Percentiles rank a stretch among this genome's conserved stretches.
Evolutionary conservation across 345 rosid genomes (phyloP).

Genomic region (Mangifera indica): DNA sequence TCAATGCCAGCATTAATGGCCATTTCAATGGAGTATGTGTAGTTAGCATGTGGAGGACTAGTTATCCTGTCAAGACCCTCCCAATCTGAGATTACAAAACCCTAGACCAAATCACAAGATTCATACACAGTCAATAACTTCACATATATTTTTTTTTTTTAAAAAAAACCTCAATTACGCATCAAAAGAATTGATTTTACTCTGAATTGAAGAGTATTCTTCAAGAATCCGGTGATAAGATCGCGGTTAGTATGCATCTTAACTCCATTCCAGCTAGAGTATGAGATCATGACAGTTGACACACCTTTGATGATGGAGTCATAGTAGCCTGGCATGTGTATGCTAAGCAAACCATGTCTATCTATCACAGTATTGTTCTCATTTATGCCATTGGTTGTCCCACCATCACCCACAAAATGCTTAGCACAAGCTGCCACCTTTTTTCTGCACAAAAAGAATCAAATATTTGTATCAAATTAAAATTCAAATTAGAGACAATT

Average conservation of each 20-base stretch:
- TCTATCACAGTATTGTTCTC: slow-evolving; percentile 63
- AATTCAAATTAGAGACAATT: no score
- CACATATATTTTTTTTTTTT: background rate
- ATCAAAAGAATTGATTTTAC: slow-evolving; percentile 24
- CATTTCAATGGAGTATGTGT: slow-evolving; percentile 49
- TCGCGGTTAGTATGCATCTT: slow-evolving; percentile 79
- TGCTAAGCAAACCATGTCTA: slow-evolving; percentile 53
- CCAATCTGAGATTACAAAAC: slow-evolving; percentile 72
- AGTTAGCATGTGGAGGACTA: slow-evolving; percentile 60
- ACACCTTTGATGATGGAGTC: slow-evolving; percentile 73
- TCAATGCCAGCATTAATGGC: slow-evolving; percentile 63
- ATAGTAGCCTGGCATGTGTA: slow-evolving; percentile 82
- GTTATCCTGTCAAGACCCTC: slow-evolving; percentile 67
- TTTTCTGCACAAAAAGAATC: background rate
- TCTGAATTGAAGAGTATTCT: slow-evolving; percentile 64
- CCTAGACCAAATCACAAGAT: slow-evolving; percentile 30
- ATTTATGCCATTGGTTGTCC: slow-evolving; percentile 68
- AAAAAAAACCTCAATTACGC: background rate
- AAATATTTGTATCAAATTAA: background rate
- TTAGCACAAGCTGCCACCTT: slow-evolving; percentile 92
- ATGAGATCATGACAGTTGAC: slow-evolving; percentile 80
- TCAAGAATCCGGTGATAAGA: slow-evolving; percentile 72
- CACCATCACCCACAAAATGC: slow-evolving; percentile 95
- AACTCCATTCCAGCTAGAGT: slow-evolving; percentile 86
- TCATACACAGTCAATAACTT: slow-evolving; percentile 6